Evolutionary conservation across 2,329 filamentous ascomycete genomes (phyloP), one percentile per base, ranked within the genome.

Genomic region (Epichloe elymi): DNA sequence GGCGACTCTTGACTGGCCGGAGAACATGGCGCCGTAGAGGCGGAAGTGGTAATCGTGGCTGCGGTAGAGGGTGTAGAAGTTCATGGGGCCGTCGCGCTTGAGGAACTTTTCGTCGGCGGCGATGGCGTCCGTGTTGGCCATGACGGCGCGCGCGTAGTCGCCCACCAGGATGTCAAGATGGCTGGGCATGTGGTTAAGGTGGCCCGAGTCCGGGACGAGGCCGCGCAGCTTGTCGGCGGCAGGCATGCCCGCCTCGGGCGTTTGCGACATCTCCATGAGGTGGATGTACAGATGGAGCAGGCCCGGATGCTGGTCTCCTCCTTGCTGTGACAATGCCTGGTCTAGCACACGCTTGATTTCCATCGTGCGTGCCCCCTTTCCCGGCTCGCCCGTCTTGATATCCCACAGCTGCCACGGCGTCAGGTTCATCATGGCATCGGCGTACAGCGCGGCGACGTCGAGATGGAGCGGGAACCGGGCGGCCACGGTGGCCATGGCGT

Each of bases 1-100:
- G 0, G 84, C 82, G 11, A 82, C 69, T 23, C 67, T 62, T 1
- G 73, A 83, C 60, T 84, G 78, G 0, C 82, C 86, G 0, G 83
- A 78, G 56, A 90, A 85, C 85, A 90, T 87, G 52, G 85, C 85
- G 0, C 82, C 82, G 61, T 90, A 90, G 47, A 89, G 76, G 2
- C 79, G 75, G 56, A 86, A 88, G 60, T 90, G 86, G 58, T 82
- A 83, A 60, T 90, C 74, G 61, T 91, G 86, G 47, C 78, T 76
- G 14, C 86, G 77, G 62, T 90, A 91, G 5, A 89, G 74, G 0
- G 82, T 83, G 67, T 90, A 91, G 62, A 90, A 89, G 61, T 85
- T 85, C 54, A 79, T 63, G 0, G 79, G 70, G 0, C 85, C 83
- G 7, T 75, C 70, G 5, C 73, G 69, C 0, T 67, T 64, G 2